Percentiles rank a stretch among this genome's conserved stretches.
These are phyloP conservation scores for Solanum chiquidenum DNA, from an alignment of 257 asterid species.

Conservation along the genomic window DNA sequence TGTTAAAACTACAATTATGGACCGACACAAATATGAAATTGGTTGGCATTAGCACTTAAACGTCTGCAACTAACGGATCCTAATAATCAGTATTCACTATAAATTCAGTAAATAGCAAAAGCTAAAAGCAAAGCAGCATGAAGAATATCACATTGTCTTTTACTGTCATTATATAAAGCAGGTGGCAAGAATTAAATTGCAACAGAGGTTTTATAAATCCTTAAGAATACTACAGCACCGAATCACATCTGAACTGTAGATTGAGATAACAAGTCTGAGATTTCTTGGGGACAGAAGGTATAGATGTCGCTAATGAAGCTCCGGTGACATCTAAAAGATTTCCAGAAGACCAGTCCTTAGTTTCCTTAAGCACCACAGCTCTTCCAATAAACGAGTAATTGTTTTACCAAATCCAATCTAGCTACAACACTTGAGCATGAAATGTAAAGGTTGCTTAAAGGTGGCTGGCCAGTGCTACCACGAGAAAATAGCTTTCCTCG, in stretches of 20 bases:
- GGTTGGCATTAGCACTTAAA: neutral
- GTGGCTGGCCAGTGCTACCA: neutral
- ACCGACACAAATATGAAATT: neutral
- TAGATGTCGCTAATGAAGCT: neutral
- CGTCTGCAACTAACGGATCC: neutral
- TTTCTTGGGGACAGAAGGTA: neutral
- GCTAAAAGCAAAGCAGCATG: neutral
- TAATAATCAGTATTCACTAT: neutral
- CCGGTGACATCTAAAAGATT: neutral
- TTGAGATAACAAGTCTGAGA: neutral
- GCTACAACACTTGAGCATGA: neutral
- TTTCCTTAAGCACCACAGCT: neutral
- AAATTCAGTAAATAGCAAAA: neutral
- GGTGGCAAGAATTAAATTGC: neutral
- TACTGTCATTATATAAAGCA: neutral
- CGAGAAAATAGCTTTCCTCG: neutral
- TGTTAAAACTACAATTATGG: neutral
- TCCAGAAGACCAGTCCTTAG: neutral
- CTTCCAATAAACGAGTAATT: neutral
- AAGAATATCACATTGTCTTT: neutral
- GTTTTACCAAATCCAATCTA: neutral
- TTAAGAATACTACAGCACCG: neutral
- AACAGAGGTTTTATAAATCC: neutral
- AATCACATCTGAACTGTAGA: neutral
- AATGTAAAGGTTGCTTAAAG: neutral